phyloP scores from a whole-genome alignment of 192 early-diverging fungal species.

The Glomus cerebriforme region DNA sequence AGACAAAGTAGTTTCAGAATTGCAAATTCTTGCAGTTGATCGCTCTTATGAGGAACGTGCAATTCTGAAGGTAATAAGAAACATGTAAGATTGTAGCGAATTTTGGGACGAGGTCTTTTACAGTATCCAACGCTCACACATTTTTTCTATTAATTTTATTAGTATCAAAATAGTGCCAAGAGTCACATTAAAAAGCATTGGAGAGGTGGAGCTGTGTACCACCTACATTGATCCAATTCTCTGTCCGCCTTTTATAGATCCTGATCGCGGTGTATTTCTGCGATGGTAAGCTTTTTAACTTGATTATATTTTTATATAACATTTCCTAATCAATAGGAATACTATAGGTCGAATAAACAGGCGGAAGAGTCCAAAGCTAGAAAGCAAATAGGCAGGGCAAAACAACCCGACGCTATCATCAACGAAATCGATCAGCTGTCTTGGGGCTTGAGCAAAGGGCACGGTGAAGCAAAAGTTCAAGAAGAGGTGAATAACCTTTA shows the following conservation, averaged over 20 bases:
- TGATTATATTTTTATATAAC: conserved; percentile 32
- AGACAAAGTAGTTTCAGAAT: conserved; percentile 21
- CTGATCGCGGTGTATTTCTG: conserved; percentile 31
- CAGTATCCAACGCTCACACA: not conserved
- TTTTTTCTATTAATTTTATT: conserved; percentile 9
- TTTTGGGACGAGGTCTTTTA: not conserved
- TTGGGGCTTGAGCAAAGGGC: conserved; percentile 4
- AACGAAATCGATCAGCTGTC: no score
- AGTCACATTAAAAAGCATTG: conserved; percentile 16
- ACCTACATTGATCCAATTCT: conserved; percentile 34
- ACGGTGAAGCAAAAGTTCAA: conserved; percentile 30
- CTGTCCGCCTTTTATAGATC: conserved; percentile 26
- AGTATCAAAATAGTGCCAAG: conserved; percentile 17
- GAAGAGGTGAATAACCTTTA: conserved; percentile 6
- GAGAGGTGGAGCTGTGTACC: conserved; percentile 31
- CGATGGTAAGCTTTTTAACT: conserved; percentile 24
- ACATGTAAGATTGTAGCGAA: conserved; percentile 10
- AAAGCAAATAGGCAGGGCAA: not conserved
- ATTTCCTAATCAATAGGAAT: conserved; percentile 23
- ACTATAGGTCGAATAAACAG: conserved; percentile 8
- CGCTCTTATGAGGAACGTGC: conserved; percentile 10
- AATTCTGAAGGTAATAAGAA: conserved; percentile 29
- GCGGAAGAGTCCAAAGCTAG: conserved; percentile 13
- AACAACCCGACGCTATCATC: no score
- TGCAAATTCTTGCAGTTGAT: conserved; percentile 19